Evolutionary conservation across 2,329 filamentous ascomycete species (phyloP), one percentile per base, ranked within the genome.

Genomic region (Sclerotinia glacialis): DNA sequence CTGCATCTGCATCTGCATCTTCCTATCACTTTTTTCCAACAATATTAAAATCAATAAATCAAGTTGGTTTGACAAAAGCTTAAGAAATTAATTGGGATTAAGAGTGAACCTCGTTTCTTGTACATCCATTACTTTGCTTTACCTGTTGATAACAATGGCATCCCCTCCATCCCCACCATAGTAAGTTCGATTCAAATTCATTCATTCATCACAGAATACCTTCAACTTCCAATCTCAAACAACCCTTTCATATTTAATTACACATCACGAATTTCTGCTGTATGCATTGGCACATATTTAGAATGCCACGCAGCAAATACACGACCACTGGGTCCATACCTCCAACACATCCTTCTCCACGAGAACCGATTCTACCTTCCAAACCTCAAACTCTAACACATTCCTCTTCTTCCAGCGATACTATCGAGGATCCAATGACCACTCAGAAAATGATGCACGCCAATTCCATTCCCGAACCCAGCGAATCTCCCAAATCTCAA

Each of bases 271-370:
- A 23, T 40, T 7, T 54, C 21, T 34, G 8, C 28, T 34, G 28
- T 60, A 60, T 60, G 56, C 56, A 60, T 49, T 60, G 56, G 56
- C 42, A 49, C 56, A 49, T 60, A 2, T 49, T 60, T 21, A 47
- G 31, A 54, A 67, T 67, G 58, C 59, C 65, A 54, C 59, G 58
- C 59, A 67, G 64, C 28, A 64, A 67, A 62, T 56, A 55, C n/a
- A 63, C 34, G 11, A 16, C 61, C 9, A 31, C n/a, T 0, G 37
- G 18, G 23, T 23, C 49, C 40, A 28, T 67, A 42, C 59, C 49
- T 18, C 31, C 58, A 44, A 26, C 50, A 21, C 28, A 31, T n/a
- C 50, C 56, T 9, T 62, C 65, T 3, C 28, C 40, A 21, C 65
- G 59, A 55, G 44, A 47, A 63, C 46, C 47, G 16, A 66, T 54